Evolutionary conservation across 371 early-diverging fungal species (phyloP), one percentile per base, ranked within the genome.

Genomic region (Mucor saturninus): DNA sequence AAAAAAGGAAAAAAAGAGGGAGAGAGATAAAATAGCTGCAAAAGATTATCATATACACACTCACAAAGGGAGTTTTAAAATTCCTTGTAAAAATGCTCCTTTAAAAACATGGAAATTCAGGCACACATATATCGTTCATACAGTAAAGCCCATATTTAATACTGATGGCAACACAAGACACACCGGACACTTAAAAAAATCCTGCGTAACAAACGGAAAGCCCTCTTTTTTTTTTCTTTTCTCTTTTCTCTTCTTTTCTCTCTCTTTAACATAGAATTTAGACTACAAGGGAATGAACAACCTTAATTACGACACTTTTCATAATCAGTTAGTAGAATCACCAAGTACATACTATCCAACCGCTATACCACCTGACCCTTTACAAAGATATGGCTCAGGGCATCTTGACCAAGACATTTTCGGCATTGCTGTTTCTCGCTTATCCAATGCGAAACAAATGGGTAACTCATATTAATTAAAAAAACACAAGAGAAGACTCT

Each of bases 361-460:
- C 15, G 52, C 53, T 21, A 43, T 52, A 35, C 67, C 62, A 10
- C 67, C 69, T 42, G 59, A 64, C 38, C 64, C 69, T 15, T 42
- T 69, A 32, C 49, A 69, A 39, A 29, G 69, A 4, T 69, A 56
- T 50, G 65, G 69, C 9, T 69, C 69, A 13, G 64, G 53, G 31
- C 69, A 65, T 49, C 59, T 69, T 11, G 68, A 72, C 40, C 61
- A 58, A 46, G 65, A 72, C 30, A 64, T 72, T 10, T 62, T 72
- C 49, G 72, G 72, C 28, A 68, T 65, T 40, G 46, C 65, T 26
- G 69, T 72, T 28, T 62, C 56, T 53, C 68, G 72, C 3, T 58
- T 59, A 59, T 52, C 46, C 7, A 49, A 54, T 7, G 52, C 45
- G 5, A 64, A 68, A 32, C 69, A 72, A 56, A 57, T 65, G 61